Base-by-base conservation (phyloP, 352 stramenopile species). In the Pythium phragmiticola region DNA sequence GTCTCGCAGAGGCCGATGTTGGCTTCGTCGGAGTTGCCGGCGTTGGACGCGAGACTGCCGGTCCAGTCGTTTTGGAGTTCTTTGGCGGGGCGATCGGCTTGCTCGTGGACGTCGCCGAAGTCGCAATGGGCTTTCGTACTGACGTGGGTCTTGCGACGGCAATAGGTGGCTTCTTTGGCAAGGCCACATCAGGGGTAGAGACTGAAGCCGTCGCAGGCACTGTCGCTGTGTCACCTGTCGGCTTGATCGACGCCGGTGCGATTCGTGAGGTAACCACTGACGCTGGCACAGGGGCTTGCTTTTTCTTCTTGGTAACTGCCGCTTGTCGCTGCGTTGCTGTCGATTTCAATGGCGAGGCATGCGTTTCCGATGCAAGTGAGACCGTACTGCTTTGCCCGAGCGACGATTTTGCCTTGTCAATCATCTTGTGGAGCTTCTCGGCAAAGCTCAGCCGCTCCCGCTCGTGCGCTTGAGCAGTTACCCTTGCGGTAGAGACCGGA, bases 351-450 rank as follows among this genome's bases (percentile, higher is more conserved):
- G 57, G 57, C 17, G 49, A 57, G 11, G 3, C 19, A 4, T 58
- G n/a, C 1, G 33, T 45, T 9, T 65, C 60, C 4, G 36, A 33
- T 16, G 50, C 28, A 13, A 65, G 43, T 11, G 60, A 65, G 21
- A 48, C 41, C 6, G 47, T 42, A 12, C 59, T 68, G 42, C 47
- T 47, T 13, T 65, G 62, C 13, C 79, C 74, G 9, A 90, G 61
- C 12, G 74, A 82, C 2, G 76, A 85, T 58, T 94, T 90, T 8
- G 85, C 82, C 54, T 90, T 89, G 56, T 94, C 85, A 56, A 94
- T 94, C 85, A 92, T 92, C 50, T 90, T 90, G 74, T 94, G 85
- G 14, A 94, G 60, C 43, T 94, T 94, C 48, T 94, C 83, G 11
- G 85, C 85, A 66, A 94, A 94, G 23, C 80, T 92, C 46, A 94